Conservation (phyloP, 2,329 filamentous ascomycete genomes). For the Microdochium nivale region DNA sequence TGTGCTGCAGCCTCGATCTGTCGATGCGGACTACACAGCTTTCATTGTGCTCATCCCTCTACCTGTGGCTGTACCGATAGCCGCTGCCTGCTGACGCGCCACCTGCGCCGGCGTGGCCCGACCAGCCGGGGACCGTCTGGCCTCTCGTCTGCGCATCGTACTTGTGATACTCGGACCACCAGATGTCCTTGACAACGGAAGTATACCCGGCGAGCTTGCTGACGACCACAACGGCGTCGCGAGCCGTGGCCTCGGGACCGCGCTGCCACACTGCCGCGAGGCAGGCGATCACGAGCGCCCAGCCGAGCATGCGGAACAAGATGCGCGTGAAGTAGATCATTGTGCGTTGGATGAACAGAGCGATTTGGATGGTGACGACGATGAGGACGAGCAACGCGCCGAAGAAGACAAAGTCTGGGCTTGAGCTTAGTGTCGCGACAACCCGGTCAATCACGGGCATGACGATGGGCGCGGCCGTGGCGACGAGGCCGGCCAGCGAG, state of each 20-base stretch:
- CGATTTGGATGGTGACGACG: constrained; percentile 45
- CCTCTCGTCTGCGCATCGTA: constrained; percentile 40
- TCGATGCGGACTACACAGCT: neutral
- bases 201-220: constrained; percentile 36
- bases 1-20: neutral
- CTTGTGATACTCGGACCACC: constrained; percentile 47
- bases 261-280: constrained; percentile 54
- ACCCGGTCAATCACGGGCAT: constrained; percentile 32
- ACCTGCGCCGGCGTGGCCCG: constrained; percentile 8
- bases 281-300: constrained; percentile 46
- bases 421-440: constrained; percentile 24
- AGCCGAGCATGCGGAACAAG: constrained; percentile 54
- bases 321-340: constrained; percentile 73
- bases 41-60: neutral
- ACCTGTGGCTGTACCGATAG: neutral
- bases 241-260: constrained; percentile 54
- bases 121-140: neutral
- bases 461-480: constrained; percentile 29
- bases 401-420: constrained; percentile 27
- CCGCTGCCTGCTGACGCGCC: constrained; percentile 6
- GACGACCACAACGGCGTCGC: constrained; percentile 42
- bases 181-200: constrained; percentile 41
- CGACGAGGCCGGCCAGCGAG: constrained; percentile 10
- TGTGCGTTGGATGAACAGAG: constrained; percentile 61
- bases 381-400: constrained; percentile 30